These are phyloP conservation scores for Aspergillus sp. DNA, from an alignment of 2,329 filamentous ascomycete genomes.

Conservation along the genomic window DNA sequence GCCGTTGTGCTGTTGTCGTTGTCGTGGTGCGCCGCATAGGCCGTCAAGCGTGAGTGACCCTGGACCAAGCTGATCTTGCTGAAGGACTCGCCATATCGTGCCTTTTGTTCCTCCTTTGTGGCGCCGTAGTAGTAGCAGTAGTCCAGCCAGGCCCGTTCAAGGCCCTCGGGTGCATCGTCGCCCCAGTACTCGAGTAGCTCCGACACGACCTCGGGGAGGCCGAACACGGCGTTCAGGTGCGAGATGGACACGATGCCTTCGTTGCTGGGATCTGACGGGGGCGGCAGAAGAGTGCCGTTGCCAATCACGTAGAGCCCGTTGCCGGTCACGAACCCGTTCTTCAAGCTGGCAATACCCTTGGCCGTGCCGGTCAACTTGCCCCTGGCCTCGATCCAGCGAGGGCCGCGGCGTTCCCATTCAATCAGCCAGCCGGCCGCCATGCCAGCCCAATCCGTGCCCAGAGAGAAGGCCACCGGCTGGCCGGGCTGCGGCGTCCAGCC, in stretches of 20 bases:
- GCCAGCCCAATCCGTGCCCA: slow-evolving; percentile 61
- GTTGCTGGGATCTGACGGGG: slow-evolving; percentile 54
- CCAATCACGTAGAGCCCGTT: slow-evolving; percentile 52
- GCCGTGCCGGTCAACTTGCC: slow-evolving; percentile 52
- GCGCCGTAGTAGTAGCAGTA: slow-evolving; percentile 62
- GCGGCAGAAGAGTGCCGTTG: slow-evolving; percentile 53
- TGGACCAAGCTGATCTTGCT: slow-evolving; percentile 52
- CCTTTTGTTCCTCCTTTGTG: slow-evolving; percentile 48
- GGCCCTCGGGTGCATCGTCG: slow-evolving; percentile 47
- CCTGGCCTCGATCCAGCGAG: slow-evolving; percentile 54
- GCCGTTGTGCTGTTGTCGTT: slow-evolving; percentile 50
- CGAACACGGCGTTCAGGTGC: slow-evolving; percentile 60
- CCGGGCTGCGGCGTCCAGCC: slow-evolving; percentile 48
- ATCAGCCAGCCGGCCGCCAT: slow-evolving; percentile 59
- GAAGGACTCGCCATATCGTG: slow-evolving; percentile 54
- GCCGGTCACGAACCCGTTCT: slow-evolving; percentile 60
- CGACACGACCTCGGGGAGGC: slow-evolving; percentile 57
- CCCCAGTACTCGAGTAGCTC: slow-evolving; percentile 55
- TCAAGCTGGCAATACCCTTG: slow-evolving; percentile 54
- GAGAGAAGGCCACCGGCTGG: slow-evolving; percentile 48
- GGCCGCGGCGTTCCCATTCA: slow-evolving; percentile 59
- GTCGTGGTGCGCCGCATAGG: slow-evolving; percentile 49
- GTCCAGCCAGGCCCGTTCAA: slow-evolving; percentile 58
- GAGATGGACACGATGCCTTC: slow-evolving; percentile 53
- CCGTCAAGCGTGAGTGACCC: slow-evolving; percentile 59